phyloP scores from a whole-genome alignment of 768 basidiomycete species.

The Lyophyllum atratum region DNA sequence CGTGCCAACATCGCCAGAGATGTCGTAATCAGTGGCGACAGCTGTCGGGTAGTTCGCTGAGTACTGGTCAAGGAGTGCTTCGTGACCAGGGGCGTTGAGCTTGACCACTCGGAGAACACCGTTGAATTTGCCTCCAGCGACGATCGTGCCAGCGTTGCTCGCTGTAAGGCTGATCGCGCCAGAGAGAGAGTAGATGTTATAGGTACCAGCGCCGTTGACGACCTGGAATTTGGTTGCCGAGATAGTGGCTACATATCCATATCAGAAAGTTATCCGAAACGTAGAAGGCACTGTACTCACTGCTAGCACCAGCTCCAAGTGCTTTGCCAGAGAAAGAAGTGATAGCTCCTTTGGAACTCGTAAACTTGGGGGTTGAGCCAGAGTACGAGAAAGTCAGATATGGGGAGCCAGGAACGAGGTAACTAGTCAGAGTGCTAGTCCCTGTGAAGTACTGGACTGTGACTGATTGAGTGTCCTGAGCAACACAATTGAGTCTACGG shows the following conservation, averaged over 20 bases:
- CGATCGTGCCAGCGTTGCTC: constrained; percentile 21
- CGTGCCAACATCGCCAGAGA: constrained; percentile 28
- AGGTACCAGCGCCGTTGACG: constrained; percentile 29
- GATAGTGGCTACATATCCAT: constrained; percentile 19
- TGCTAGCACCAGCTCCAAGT: constrained; percentile 20
- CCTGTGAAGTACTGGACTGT: constrained; percentile 36
- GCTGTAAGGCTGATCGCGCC: constrained; percentile 30
- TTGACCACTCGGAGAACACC: constrained; percentile 33
- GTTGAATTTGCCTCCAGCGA: constrained; percentile 22
- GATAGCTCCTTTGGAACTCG: constrained; percentile 30
- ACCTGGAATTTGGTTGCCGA: constrained; percentile 30
- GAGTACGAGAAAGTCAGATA: constrained; percentile 34
- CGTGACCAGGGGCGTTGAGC: constrained; percentile 25
- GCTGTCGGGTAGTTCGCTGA: constrained; percentile 31
- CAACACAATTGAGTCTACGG: background rate
- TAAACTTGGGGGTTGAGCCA: constrained; percentile 30
- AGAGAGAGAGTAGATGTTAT: constrained; percentile 32
- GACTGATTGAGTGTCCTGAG: constrained; percentile 34
- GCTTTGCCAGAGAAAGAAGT: constrained; percentile 27
- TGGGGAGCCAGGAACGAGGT: constrained; percentile 33
- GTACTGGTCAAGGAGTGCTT: constrained; percentile 29
- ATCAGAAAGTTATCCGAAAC: background rate
- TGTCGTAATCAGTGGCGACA: constrained; percentile 29
- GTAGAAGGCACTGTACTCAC: constrained; percentile 4
- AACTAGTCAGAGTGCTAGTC: constrained; percentile 31